A percentile compares a stretch with the other conserved stretches of the same genome.
phyloP scores from a whole-genome alignment of 1,284 basidiomycete genomes.

The Schizopora paradoxa region DNA sequence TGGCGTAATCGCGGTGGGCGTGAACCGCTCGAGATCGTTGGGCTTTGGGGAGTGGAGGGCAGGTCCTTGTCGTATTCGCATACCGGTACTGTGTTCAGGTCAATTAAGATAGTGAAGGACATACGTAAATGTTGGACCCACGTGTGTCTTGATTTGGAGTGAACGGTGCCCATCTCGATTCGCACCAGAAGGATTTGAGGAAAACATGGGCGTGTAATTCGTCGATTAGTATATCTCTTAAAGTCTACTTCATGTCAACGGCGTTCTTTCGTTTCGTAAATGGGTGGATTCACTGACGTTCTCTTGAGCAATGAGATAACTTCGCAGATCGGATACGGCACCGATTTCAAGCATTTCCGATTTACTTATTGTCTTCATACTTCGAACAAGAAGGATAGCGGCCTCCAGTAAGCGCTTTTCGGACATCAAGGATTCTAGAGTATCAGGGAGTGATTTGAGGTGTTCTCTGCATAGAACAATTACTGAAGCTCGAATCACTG shows the following conservation, averaged over 20 bases:
- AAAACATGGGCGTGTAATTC: slow-evolving; percentile 98
- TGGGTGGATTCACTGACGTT: slow-evolving; percentile 43
- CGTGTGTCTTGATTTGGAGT: slow-evolving; percentile 72
- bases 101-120: background rate
- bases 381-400: slow-evolving; percentile 81
- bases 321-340: slow-evolving; percentile 83
- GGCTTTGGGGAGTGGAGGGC: slow-evolving; percentile 27
- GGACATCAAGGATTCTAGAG: slow-evolving; percentile 89
- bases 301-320: slow-evolving; percentile 87
- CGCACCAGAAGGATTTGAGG: slow-evolving; percentile 95
- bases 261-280: slow-evolving; percentile 1
- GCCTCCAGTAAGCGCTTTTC: slow-evolving; percentile 94
- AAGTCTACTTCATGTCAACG: slow-evolving; percentile 49
- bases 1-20: slow-evolving; percentile 47
- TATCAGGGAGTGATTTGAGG: slow-evolving; percentile 87
- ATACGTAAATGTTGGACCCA: slow-evolving; percentile 38
- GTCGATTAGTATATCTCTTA: slow-evolving; percentile 91
- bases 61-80: slow-evolving; percentile 54
- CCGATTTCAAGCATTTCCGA: slow-evolving; percentile 93
- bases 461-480: slow-evolving; percentile 59
- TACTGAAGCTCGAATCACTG: slow-evolving; percentile 11
- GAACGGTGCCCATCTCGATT: slow-evolving; percentile 87
- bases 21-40: slow-evolving; percentile 29
- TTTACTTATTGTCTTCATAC: slow-evolving; percentile 88
- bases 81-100: slow-evolving; percentile 41